Evolutionary conservation across 306 rosid species (phyloP), one percentile per base, ranked within the genome.

Genomic region (Dryas alaskensis): DNA sequence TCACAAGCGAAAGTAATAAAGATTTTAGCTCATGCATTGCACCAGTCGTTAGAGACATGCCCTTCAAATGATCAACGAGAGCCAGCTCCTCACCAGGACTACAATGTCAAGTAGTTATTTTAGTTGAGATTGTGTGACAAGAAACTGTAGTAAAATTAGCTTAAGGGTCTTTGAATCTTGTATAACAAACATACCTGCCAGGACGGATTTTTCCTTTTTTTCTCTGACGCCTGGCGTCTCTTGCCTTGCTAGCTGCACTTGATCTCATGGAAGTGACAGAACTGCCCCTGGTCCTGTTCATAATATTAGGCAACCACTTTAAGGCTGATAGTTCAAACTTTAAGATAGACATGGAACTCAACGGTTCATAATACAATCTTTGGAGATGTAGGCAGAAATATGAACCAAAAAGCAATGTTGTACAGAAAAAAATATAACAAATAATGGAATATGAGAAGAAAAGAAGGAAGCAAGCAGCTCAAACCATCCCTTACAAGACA

Each of bases 131-230:
- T 48, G 49, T 70, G 11, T 54, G 77, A 76, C 8, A 17, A 31
- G 10, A 27, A 19, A 43, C 13, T 8, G 40, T 64, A 52, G 52
- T 59, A 59, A 11, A 22, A 22, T 11, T 17, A n/a, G 39, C 27
- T 63, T 63, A 42, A 7, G 19, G 58, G 76, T 10, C 25, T 47
- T 58, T 46, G 19, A 72, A 62, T n/a, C 63, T 76, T 27, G 16
- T 25, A 48, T n/a, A 53, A 72, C 61, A 80, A 10, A 71, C n/a
- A 39, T 85, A 94, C 99, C 99, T 92, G 46, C 99, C 99, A 3
- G 96, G 90, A 71, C 99, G 99, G 73, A 94, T 94, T 83, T 92
- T 94, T 63, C 98, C 99, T 80, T 89, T 89, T 77, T 92, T 94
- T 60, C 84, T 92, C 84, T 92, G 99, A 27, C 97, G 95, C 83